phyloP scores from a whole-genome alignment of 352 stramenopile genomes.

The Globisporangium parvum region DNA sequence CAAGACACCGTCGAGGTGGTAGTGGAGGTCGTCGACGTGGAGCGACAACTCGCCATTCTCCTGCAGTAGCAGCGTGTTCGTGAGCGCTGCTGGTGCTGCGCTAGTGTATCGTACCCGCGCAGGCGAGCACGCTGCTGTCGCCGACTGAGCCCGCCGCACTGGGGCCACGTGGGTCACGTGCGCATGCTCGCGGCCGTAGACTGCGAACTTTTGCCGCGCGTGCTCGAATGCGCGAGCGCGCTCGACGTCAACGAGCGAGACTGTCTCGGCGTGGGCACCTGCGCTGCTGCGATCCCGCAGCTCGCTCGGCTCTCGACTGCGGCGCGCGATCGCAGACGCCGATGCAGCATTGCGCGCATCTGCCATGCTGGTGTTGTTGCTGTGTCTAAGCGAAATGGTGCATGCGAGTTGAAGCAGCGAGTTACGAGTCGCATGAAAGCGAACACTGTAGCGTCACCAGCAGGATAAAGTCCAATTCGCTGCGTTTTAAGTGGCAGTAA shows the following conservation, averaged over 20 bases:
- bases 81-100: slow-evolving; percentile 13
- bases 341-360: no score
- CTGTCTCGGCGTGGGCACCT: not conserved
- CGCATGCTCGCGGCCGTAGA: slow-evolving; percentile 40
- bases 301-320: not conserved
- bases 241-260: not conserved
- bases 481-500: no score
- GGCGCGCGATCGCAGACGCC: not conserved
- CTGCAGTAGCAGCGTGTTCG: slow-evolving; percentile 54
- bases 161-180: slow-evolving; percentile 30
- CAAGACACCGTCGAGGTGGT: slow-evolving; percentile 57
- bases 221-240: slow-evolving; percentile 13
- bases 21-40: slow-evolving; percentile 47
- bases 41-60: slow-evolving; percentile 44
- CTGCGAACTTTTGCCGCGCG: slow-evolving; percentile 35
- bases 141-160: not conserved
- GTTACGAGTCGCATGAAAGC: no score
- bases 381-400: no score
- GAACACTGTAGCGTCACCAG: no score
- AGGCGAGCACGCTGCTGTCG: no score
- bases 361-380: not conserved
- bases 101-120: no score
- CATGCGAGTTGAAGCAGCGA: no score
- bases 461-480: no score
- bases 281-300: not conserved